Percentiles rank a stretch among this genome's conserved stretches.
Conservation (phyloP, 2,329 filamentous ascomycete genomes). For the Fusarium luffae region DNA sequence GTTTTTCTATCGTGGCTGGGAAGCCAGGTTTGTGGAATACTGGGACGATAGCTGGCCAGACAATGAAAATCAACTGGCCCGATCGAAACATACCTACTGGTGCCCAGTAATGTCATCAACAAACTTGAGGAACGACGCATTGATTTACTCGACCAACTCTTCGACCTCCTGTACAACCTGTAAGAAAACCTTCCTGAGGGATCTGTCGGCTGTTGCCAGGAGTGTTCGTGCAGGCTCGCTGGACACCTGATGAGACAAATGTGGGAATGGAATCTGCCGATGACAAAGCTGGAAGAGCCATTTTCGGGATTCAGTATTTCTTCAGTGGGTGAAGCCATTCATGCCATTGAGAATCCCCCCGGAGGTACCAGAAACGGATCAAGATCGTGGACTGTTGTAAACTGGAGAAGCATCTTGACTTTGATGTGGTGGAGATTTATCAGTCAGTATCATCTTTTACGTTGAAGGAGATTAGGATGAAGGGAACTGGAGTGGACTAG, state of each 20-base stretch:
- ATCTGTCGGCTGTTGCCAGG: not conserved
- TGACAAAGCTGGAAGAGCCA: not conserved
- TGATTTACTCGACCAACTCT: not conserved
- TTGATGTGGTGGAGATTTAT: too few relatives aligned
- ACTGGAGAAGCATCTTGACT: too few relatives aligned
- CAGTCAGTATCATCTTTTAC: too few relatives aligned
- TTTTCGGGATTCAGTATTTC: rapidly evolving
- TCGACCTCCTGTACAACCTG: not conserved
- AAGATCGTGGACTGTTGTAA: too few relatives aligned
- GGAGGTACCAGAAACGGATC: too few relatives aligned
- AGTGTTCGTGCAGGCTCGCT: not conserved
- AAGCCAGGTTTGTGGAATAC: rapidly evolving
- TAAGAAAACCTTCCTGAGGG: not conserved
- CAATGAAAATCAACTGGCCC: not conserved
- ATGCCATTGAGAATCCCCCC: rapidly evolving
- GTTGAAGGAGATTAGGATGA: rapidly evolving
- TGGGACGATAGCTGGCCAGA: not conserved
- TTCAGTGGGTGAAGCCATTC: not conserved
- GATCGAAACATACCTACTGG: not conserved
- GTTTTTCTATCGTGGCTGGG: not conserved
- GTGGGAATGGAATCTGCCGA: not conserved
- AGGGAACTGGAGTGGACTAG: too few relatives aligned
- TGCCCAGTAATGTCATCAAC: too few relatives aligned
- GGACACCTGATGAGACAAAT: not conserved
- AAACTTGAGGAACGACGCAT: not conserved